A percentile compares a stretch with the other conserved stretches of the same genome.
Conservation (phyloP, 176 grass and related monocot genomes). For the Zoysia pacifica region DNA sequence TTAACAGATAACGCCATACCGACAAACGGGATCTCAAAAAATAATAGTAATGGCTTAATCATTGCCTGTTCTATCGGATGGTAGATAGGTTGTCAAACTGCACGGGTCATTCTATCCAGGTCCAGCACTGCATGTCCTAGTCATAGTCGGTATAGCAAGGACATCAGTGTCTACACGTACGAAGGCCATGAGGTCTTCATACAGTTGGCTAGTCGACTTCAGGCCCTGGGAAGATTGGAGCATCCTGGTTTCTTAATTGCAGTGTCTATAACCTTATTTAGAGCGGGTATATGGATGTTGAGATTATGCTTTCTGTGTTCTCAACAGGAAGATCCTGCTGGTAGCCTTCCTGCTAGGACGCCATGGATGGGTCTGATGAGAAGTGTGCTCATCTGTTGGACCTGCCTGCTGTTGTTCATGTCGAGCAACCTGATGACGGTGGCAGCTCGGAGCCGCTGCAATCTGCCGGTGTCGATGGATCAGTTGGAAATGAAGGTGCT, state of each 20-base stretch:
- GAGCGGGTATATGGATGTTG: conserved; percentile 8
- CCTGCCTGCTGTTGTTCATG: conserved; percentile 4
- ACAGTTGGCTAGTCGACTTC: conserved; percentile 35
- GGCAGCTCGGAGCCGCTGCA: conserved; percentile 23
- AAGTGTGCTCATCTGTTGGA: conserved; percentile 26
- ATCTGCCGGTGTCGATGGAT: conserved; percentile 30
- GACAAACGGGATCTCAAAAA: conserved; percentile 29
- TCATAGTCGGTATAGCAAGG: conserved; percentile 36
- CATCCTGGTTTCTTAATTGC: conserved; percentile 19
- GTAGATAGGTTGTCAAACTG: conserved; percentile 46
- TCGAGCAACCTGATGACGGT: conserved; percentile 14
- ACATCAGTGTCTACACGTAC: conserved; percentile 18
- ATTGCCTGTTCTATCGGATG: conserved; percentile 16
- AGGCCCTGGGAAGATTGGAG: neutral
- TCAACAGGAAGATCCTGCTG: conserved; percentile 37
- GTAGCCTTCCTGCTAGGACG: neutral
- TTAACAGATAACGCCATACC: conserved; percentile 20
- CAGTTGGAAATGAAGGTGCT: conserved; percentile 13
- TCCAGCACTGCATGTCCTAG: conserved; percentile 38
- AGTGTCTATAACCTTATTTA: neutral
- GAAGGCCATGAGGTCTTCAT: conserved; percentile 13
- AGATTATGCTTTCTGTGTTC: conserved; percentile 37
- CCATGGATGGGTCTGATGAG: conserved; percentile 23
- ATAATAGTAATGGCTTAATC: conserved; percentile 28
- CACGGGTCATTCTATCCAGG: conserved; percentile 33